phyloP scores from a whole-genome alignment of 176 grass and related monocot species.

The Raddia distichophylla region DNA sequence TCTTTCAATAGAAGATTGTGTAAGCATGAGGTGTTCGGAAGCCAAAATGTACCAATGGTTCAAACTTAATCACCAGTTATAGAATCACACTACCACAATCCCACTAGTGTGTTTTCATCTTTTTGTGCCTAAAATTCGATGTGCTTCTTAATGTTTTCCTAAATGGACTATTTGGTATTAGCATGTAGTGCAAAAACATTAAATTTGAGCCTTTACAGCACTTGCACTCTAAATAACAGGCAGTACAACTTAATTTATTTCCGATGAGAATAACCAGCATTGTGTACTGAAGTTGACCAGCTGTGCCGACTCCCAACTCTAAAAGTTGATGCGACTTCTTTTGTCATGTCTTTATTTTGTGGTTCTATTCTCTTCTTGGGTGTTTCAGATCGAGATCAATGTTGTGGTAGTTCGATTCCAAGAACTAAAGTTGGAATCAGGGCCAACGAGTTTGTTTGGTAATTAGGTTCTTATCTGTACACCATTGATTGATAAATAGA shows the following conservation, averaged over 20 bases:
- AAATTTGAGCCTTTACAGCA: background rate
- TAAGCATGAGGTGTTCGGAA: background rate
- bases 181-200: background rate
- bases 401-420: background rate
- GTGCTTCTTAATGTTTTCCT: background rate
- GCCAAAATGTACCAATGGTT: background rate
- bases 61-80: background rate
- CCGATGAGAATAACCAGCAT: constrained; percentile 10
- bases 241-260: background rate
- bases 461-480: background rate
- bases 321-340: background rate
- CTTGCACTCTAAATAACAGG: background rate
- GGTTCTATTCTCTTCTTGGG: background rate
- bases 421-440: background rate
- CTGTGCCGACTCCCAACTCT: background rate
- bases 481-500: background rate
- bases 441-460: background rate
- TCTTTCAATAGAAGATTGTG: background rate
- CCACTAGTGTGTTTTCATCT: background rate
- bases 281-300: background rate
- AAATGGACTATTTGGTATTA: constrained; percentile 20
- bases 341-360: background rate
- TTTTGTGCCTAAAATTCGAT: constrained; percentile 22
- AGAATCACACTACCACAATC: background rate
- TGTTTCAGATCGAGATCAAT: background rate